phyloP scores from a whole-genome alignment of 352 stramenopile species.

The Blastocystis sp. region DNA sequence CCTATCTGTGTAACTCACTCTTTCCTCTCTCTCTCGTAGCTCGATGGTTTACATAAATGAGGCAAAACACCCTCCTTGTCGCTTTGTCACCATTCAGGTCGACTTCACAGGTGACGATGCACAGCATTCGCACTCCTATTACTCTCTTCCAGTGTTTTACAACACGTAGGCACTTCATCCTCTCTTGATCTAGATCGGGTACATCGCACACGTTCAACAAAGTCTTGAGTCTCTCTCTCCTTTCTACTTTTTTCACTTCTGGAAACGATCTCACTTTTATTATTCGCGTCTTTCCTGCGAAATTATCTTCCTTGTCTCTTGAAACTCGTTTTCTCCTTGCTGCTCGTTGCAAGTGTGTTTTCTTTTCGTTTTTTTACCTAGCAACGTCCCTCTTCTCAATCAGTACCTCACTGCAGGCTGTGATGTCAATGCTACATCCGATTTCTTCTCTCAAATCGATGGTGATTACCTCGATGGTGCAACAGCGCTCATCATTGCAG shows the following conservation, averaged over 20 bases:
- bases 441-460: conserved; percentile 9
- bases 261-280: neutral
- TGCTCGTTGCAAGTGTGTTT: neutral
- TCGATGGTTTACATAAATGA: neutral
- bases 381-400: neutral
- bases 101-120: neutral
- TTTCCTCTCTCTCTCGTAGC: neutral
- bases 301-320: neutral
- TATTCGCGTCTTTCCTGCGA: neutral
- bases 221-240: neutral
- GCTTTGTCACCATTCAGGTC: neutral
- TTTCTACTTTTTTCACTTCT: neutral
- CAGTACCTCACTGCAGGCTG: neutral
- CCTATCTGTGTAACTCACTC: neutral
- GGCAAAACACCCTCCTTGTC: neutral
- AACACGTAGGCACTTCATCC: neutral
- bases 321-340: conserved; percentile 26
- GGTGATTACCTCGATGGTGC: conserved; percentile 9
- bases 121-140: neutral
- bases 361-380: neutral
- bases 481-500: neutral
- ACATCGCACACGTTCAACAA: conserved; percentile 5
- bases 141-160: conserved; percentile 10
- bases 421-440: conserved; percentile 21
- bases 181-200: neutral